These are phyloP conservation scores for Wallacemonas sp. DNA, from an alignment of 208 protist genomes.

Conservation along the genomic window DNA sequence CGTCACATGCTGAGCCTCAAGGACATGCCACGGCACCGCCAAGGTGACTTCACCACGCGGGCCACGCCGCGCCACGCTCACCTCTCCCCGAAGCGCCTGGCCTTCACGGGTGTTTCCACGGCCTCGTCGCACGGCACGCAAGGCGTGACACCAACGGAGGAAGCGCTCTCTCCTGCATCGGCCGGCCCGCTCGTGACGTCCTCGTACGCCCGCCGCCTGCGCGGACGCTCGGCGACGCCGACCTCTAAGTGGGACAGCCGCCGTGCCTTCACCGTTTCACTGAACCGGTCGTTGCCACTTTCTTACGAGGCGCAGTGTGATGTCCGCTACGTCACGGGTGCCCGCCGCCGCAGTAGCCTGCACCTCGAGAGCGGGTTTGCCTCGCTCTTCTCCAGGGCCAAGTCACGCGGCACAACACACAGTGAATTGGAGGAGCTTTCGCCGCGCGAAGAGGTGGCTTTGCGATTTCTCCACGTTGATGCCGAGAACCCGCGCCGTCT, in stretches of 20 bases:
- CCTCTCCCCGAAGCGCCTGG: background rate
- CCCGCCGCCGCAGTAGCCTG: slow-evolving; percentile 3
- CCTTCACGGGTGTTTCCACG: background rate
- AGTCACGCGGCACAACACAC: background rate
- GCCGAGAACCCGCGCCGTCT: slow-evolving; percentile 9
- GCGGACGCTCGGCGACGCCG: too few species aligned
- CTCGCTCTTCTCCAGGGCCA: slow-evolving; percentile 39
- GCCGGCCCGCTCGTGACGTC: background rate
- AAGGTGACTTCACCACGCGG: background rate
- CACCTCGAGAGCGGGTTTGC: slow-evolving; percentile 37
- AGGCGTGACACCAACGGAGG: background rate
- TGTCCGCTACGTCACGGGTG: slow-evolving; percentile 8
- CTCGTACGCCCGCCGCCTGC: background rate
- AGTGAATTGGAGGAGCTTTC: slow-evolving; percentile 3
- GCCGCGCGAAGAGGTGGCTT: slow-evolving; percentile 13
- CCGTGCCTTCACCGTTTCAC: slow-evolving; percentile 1
- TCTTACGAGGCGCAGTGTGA: slow-evolving; percentile 36
- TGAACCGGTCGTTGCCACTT: slow-evolving; percentile 28
- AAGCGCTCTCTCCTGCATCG: background rate
- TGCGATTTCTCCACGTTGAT: slow-evolving; percentile 31
- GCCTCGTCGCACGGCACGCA: background rate
- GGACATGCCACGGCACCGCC: slow-evolving; percentile 6
- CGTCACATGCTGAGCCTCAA: slow-evolving; percentile 1
- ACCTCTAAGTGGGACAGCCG: background rate
- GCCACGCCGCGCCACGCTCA: background rate